These are phyloP conservation scores for Singerocomus inundabilis DNA, from an alignment of 1,284 basidiomycete species.

Conservation along the genomic window DNA sequence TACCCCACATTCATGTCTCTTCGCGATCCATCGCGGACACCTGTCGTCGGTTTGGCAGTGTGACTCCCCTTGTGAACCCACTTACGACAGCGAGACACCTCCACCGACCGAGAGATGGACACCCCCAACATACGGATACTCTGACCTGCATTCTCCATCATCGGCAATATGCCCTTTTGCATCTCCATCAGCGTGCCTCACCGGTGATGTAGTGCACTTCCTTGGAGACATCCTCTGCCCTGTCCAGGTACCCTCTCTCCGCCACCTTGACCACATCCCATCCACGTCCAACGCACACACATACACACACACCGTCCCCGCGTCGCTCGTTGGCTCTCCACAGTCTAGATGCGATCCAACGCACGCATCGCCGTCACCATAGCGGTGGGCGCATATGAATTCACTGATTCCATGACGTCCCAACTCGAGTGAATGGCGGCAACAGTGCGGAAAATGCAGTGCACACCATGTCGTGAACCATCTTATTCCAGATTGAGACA, in stretches of 20 bases:
- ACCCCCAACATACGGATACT: neutral
- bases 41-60: constrained; percentile 13
- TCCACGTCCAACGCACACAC: neutral
- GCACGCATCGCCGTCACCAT: constrained; percentile 21
- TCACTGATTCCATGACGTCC: constrained; percentile 16
- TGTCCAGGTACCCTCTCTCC: constrained; percentile 9
- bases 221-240: constrained; percentile 12
- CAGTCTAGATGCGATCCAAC: constrained; percentile 1
- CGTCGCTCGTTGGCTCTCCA: neutral
- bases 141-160: constrained; percentile 5
- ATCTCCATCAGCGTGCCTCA: neutral
- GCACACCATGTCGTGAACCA: constrained; percentile 5
- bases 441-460: constrained; percentile 1
- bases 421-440: constrained; percentile 8
- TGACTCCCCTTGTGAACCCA: constrained; percentile 1
- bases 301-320: neutral
- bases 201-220: constrained; percentile 10
- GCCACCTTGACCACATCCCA: neutral
- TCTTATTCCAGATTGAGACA: neutral
- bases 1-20: constrained; percentile 15
- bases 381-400: constrained; percentile 25
- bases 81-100: constrained; percentile 14
- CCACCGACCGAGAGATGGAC: constrained; percentile 14
- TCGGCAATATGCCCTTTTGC: too few relatives aligned
- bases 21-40: constrained; percentile 25